phyloP scores from a whole-genome alignment of 2,329 filamentous ascomycete genomes.

The Lasiodiplodia sp. region DNA sequence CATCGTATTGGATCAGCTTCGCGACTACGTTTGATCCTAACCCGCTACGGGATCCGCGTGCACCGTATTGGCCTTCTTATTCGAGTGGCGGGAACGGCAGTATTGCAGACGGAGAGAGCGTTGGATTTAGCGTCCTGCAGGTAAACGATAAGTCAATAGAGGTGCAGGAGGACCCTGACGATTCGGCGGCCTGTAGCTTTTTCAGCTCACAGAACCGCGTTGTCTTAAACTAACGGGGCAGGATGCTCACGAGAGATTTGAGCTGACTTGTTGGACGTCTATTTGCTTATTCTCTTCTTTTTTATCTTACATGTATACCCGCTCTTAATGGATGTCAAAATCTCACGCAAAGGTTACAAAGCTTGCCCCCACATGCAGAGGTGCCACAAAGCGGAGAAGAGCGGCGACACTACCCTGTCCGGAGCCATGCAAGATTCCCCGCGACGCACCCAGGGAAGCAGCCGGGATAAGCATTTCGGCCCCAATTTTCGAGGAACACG shows the following conservation, averaged over 20 bases:
- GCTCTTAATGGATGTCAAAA: neutral
- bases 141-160: constrained; percentile 13
- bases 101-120: constrained; percentile 43
- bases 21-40: constrained; percentile 45
- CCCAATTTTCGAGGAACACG: neutral
- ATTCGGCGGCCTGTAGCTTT: constrained; percentile 7
- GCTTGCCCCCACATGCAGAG: neutral
- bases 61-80: constrained; percentile 42
- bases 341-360: neutral
- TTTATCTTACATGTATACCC: neutral
- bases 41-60: constrained; percentile 35
- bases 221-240: neutral
- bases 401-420: neutral
- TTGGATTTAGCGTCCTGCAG: constrained; percentile 45
- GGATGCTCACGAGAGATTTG: neutral
- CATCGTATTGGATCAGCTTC: constrained; percentile 46
- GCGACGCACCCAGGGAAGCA: neutral
- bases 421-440: neutral
- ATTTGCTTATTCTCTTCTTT: neutral
- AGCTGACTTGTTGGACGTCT: neutral
- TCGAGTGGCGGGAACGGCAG: constrained; percentile 18
- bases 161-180: constrained; percentile 13
- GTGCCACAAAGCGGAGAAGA: neutral
- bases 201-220: constrained; percentile 1
- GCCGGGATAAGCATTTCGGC: neutral